Conservation (phyloP, 2,329 filamentous ascomycete species). For the Alternaria brassicae region DNA sequence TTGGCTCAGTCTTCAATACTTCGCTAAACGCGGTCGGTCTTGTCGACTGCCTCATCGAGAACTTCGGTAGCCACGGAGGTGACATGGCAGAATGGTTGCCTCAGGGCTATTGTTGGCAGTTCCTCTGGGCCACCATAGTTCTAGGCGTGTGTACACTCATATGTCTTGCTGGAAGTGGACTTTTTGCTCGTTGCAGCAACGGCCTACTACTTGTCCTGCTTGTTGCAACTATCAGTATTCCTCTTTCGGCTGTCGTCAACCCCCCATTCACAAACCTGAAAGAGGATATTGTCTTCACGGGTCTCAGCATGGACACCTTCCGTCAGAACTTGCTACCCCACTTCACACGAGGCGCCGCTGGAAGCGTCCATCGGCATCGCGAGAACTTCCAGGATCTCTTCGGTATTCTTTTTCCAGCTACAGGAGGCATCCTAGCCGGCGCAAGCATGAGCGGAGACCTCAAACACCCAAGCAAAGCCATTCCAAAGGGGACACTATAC, state of each 20-base stretch:
- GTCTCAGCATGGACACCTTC: conserved; percentile 73
- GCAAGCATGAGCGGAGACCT: conserved; percentile 92
- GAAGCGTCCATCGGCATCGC: conserved; percentile 66
- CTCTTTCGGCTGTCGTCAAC: conserved; percentile 74
- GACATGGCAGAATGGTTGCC: conserved; percentile 67
- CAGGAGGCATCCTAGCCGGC: conserved; percentile 69
- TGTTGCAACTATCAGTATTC: conserved; percentile 80
- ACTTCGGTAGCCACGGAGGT: conserved; percentile 67
- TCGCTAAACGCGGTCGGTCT: conserved; percentile 87
- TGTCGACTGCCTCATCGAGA: conserved; percentile 80
- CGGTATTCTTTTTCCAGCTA: conserved; percentile 82
- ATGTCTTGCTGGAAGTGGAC: conserved; percentile 79
- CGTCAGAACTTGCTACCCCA: conserved; percentile 74
- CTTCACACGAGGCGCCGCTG: conserved; percentile 67
- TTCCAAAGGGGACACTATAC: conserved; percentile 82
- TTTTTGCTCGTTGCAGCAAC: conserved; percentile 83
- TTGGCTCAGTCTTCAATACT: conserved; percentile 84
- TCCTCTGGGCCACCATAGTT: conserved; percentile 75
- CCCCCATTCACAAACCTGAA: conserved; percentile 70
- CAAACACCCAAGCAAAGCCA: conserved; percentile 80
- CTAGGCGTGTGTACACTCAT: conserved; percentile 75
- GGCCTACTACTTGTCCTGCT: conserved; percentile 74
- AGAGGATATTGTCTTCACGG: conserved; percentile 77
- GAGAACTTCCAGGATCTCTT: conserved; percentile 83
- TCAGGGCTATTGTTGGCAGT: conserved; percentile 77